Evolutionary conservation across 345 rosid species (phyloP).

Genomic region (Crucihimalaya himalaica): DNA sequence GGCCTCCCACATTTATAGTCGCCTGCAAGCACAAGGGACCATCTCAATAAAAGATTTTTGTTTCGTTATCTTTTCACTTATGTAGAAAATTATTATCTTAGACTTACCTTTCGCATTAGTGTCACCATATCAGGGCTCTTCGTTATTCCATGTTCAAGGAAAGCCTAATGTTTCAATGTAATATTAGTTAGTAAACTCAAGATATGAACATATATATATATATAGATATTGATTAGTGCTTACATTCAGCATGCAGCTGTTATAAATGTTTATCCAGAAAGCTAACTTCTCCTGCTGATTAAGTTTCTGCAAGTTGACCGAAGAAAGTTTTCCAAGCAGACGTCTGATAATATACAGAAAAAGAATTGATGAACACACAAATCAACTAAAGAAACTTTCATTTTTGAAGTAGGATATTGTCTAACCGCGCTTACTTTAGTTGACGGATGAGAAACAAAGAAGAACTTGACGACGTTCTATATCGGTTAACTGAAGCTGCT

Average conservation of each 20-base stretch:
- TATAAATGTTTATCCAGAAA: slow-evolving; percentile 91
- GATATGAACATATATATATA: background rate
- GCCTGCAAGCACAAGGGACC: slow-evolving; percentile 50
- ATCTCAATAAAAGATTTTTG: background rate
- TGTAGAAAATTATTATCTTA: background rate
- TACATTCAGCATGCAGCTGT: slow-evolving; percentile 93
- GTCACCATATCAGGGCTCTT: slow-evolving; percentile 62
- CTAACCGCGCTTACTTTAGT: slow-evolving; percentile 51
- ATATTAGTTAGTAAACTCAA: background rate
- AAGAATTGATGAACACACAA: background rate
- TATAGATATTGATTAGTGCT: background rate
- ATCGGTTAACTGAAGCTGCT: slow-evolving; percentile 48
- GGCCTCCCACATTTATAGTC: slow-evolving; percentile 74
- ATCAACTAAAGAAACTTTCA: background rate
- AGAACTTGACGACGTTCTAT: slow-evolving; percentile 51
- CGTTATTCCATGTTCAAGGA: slow-evolving; percentile 74
- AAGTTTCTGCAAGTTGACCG: slow-evolving; percentile 57
- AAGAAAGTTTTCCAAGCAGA: slow-evolving; percentile 58
- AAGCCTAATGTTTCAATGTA: slow-evolving; percentile 52
- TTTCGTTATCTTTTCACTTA: background rate
- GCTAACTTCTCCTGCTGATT: slow-evolving; percentile 89
- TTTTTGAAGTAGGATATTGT: background rate
- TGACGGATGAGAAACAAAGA: slow-evolving; percentile 58
- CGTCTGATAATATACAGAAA: slow-evolving; percentile 46
- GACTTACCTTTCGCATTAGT: slow-evolving; percentile 66